Evolutionary conservation across 495 filamentous ascomycete species (phyloP).

Genomic region (Hypoxylon fuscum): DNA sequence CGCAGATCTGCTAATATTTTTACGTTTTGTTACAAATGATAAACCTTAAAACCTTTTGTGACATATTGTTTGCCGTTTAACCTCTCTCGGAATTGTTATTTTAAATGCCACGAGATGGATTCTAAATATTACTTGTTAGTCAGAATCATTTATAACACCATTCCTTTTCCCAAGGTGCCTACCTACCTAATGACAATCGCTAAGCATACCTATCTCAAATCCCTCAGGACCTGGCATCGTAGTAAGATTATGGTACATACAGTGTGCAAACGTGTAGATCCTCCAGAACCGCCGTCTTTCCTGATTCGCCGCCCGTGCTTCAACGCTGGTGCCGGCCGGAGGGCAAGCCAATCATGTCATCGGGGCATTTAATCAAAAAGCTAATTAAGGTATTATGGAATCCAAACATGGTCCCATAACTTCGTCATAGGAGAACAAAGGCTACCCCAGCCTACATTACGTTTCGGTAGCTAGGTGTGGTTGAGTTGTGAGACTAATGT

Average conservation of each 20-base stretch:
- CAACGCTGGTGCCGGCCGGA: slow-evolving; percentile 33
- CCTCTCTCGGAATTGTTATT: neutral
- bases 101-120: no score
- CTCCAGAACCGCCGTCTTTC: slow-evolving; percentile 2
- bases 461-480: slow-evolving; percentile 29
- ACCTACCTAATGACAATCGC: slow-evolving; percentile 15
- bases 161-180: no score
- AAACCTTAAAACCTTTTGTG: neutral
- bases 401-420: slow-evolving; percentile 37
- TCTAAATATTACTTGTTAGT: no score
- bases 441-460: slow-evolving; percentile 27
- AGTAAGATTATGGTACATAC: slow-evolving; percentile 28
- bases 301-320: slow-evolving; percentile 27
- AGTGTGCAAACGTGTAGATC: slow-evolving; percentile 28
- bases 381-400: slow-evolving; percentile 32
- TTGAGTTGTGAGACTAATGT: slow-evolving; percentile 20
- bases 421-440: slow-evolving; percentile 39
- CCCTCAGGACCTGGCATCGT: slow-evolving; percentile 13
- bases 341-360: slow-evolving; percentile 29
- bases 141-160: no score
- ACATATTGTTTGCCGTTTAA: neutral
- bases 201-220: slow-evolving; percentile 15
- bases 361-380: slow-evolving; percentile 16
- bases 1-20: slow-evolving; percentile 35
- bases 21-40: slow-evolving; percentile 33